A percentile compares a stretch with the other conserved stretches of the same genome.
These are phyloP conservation scores for Neofusicoccum sp. DNA, from an alignment of 2,329 filamentous ascomycete species.

Conservation along the genomic window DNA sequence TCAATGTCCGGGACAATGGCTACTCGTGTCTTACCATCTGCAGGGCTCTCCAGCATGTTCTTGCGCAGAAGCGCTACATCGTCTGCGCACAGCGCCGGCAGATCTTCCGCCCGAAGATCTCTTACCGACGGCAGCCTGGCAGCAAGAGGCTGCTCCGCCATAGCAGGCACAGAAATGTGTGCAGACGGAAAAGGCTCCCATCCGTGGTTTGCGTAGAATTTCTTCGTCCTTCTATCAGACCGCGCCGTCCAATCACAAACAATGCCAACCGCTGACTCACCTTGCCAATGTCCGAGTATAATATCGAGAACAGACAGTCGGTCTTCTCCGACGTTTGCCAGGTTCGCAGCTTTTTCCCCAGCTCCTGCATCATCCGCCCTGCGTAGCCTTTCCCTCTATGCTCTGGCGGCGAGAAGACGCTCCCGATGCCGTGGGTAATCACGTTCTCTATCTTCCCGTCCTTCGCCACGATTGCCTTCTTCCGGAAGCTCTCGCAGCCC, in stretches of 20 bases:
- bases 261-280: conserved; percentile 53
- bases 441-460: conserved; percentile 60
- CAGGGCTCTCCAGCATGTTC: conserved; percentile 45
- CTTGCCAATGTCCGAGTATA: conserved; percentile 51
- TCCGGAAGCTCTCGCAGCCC: conserved; percentile 58
- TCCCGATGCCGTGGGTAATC: conserved; percentile 71
- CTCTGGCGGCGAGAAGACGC: conserved; percentile 70
- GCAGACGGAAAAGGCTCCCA: conserved; percentile 73
- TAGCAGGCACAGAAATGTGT: conserved; percentile 64
- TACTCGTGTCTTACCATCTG: conserved; percentile 50
- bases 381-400: conserved; percentile 72
- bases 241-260: background rate
- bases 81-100: conserved; percentile 60
- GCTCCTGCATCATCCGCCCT: conserved; percentile 67
- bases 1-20: conserved; percentile 68
- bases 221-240: conserved; percentile 26
- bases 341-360: conserved; percentile 55
- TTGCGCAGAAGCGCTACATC: conserved; percentile 64
- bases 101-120: conserved; percentile 58
- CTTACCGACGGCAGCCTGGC: conserved; percentile 28
- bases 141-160: conserved; percentile 21
- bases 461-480: conserved; percentile 45
- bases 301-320: conserved; percentile 64
- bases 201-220: conserved; percentile 70
- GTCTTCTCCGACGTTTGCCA: conserved; percentile 50